phyloP scores from a whole-genome alignment of 2,329 filamentous ascomycete genomes.

The Ascochyta pisi region DNA sequence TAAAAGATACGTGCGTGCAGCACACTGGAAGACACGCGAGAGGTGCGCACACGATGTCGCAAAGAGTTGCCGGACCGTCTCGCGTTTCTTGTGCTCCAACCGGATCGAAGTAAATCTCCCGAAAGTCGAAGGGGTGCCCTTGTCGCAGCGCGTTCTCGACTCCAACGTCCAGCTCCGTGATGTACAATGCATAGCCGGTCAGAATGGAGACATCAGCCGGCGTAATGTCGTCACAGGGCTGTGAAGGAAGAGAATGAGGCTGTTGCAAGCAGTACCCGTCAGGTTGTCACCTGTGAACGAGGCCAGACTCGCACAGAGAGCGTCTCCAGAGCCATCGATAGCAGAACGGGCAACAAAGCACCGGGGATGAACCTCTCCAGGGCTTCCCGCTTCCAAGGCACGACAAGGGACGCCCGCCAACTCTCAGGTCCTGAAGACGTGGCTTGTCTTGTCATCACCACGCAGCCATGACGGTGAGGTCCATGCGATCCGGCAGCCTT shows the following conservation, averaged over 20 bases:
- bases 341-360: slow-evolving; percentile 9
- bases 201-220: slow-evolving; percentile 10
- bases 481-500: slow-evolving; percentile 31
- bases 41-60: slow-evolving; percentile 14
- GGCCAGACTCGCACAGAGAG: slow-evolving; percentile 12
- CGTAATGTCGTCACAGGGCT: slow-evolving; percentile 20
- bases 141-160: slow-evolving; percentile 18
- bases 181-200: slow-evolving; percentile 20
- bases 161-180: slow-evolving; percentile 12
- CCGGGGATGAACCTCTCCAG: slow-evolving; percentile 15
- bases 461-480: slow-evolving; percentile 39
- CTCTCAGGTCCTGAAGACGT: slow-evolving; percentile 21
- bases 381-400: slow-evolving; percentile 16
- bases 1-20: slow-evolving; percentile 3
- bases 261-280: slow-evolving; percentile 8
- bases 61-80: slow-evolving; percentile 11
- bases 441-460: slow-evolving; percentile 33
- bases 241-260: slow-evolving; percentile 13
- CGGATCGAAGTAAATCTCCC: slow-evolving; percentile 17
- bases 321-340: slow-evolving; percentile 16
- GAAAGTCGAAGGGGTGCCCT: slow-evolving; percentile 16
- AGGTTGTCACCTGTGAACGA: slow-evolving; percentile 9
- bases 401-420: slow-evolving; percentile 24
- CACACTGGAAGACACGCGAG: slow-evolving; percentile 1
- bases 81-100: slow-evolving; percentile 16